Evolutionary conservation across 2,329 filamentous ascomycete species (phyloP).

Genomic region (Cercospora brassicicola): DNA sequence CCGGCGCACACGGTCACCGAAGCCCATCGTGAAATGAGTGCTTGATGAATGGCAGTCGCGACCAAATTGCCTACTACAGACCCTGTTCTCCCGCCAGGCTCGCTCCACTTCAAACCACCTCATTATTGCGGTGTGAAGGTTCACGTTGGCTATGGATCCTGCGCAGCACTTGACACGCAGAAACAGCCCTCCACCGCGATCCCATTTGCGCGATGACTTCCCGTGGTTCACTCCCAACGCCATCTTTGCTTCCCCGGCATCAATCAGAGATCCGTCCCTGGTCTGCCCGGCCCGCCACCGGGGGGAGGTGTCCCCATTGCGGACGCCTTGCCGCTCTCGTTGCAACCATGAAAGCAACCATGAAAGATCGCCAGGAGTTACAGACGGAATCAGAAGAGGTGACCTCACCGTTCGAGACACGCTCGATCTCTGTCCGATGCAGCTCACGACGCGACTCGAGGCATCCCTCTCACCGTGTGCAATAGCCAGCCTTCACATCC

Average conservation of each 20-base stretch:
- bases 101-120: background rate
- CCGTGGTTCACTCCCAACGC: background rate
- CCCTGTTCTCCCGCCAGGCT: background rate
- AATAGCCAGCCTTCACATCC: background rate
- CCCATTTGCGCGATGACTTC: background rate
- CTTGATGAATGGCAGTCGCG: background rate
- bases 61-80: background rate
- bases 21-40: background rate
- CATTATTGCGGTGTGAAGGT: background rate
- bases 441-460: background rate
- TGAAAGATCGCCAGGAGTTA: conserved; percentile 4
- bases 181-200: background rate
- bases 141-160: background rate
- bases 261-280: background rate
- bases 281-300: background rate
- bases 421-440: background rate
- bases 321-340: background rate
- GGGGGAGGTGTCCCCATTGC: background rate
- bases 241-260: background rate
- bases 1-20: background rate
- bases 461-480: background rate
- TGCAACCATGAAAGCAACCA: background rate
- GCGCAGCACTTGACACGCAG: background rate
- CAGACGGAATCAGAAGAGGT: background rate
- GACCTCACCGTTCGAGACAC: background rate